These are phyloP conservation scores for Laburnicola sp. DNA, from an alignment of 2,329 filamentous ascomycete species.

Conservation along the genomic window DNA sequence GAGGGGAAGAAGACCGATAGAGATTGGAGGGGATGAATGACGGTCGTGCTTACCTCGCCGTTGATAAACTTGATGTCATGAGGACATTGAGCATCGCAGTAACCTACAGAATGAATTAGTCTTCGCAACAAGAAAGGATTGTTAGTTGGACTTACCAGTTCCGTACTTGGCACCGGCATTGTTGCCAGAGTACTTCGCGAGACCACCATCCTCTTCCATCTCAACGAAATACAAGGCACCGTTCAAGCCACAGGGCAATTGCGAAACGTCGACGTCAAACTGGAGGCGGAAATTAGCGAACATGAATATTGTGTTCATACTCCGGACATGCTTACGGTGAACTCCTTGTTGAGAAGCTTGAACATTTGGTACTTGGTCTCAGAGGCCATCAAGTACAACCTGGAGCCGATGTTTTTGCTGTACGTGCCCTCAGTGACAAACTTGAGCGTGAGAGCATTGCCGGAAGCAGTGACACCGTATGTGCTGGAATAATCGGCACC, in stretches of 20 bases:
- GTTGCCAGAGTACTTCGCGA: conserved; percentile 50
- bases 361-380: conserved; percentile 32
- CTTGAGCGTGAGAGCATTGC: conserved; percentile 54
- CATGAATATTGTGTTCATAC: neutral
- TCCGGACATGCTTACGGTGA: conserved; percentile 12
- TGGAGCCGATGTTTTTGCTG: conserved; percentile 36
- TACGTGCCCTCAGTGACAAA: conserved; percentile 55
- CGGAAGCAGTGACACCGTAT: conserved; percentile 53
- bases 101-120: conserved; percentile 31
- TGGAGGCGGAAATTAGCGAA: neutral
- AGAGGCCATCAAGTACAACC: conserved; percentile 34
- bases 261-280: conserved; percentile 52
- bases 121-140: no score
- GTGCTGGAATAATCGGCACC: conserved; percentile 37
- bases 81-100: conserved; percentile 48
- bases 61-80: conserved; percentile 52
- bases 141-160: conserved; percentile 37
- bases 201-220: conserved; percentile 64
- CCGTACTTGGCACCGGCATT: conserved; percentile 56
- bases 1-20: neutral
- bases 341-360: conserved; percentile 34
- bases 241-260: conserved; percentile 67
- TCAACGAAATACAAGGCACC: conserved; percentile 67
- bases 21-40: neutral
- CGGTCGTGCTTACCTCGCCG: conserved; percentile 46